Conservation (phyloP, 23 red algal genomes). For the Chondrus crispus region DNA sequence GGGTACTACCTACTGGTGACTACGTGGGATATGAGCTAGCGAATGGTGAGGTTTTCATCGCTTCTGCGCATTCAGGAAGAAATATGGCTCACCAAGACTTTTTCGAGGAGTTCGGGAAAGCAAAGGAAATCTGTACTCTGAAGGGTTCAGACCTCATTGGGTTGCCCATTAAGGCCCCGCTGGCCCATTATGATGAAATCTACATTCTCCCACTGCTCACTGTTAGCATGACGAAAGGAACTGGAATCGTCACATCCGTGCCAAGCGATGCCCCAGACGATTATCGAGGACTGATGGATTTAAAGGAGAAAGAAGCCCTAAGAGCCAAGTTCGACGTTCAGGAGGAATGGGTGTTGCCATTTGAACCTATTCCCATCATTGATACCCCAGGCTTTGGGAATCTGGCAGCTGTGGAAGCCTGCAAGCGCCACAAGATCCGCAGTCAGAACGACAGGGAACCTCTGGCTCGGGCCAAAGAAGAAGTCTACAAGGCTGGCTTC, state of each 20-base stretch:
- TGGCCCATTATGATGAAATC: constrained; percentile 57
- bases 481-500: constrained; percentile 97
- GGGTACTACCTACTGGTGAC: constrained; percentile 85
- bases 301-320: constrained; percentile 91
- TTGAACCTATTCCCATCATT: constrained; percentile 92
- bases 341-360: constrained; percentile 90
- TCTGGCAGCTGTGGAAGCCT: constrained; percentile 87
- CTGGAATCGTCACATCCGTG: constrained; percentile 95
- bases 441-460: constrained; percentile 95
- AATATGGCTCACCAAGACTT: constrained; percentile 96
- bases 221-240: constrained; percentile 89
- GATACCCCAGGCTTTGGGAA: constrained; percentile 87
- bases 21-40: constrained; percentile 78
- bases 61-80: constrained; percentile 68
- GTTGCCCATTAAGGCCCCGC: constrained; percentile 72
- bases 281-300: constrained; percentile 91
- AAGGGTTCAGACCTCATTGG: constrained; percentile 81
- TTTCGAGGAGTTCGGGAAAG: constrained; percentile 65
- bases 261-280: constrained; percentile 98
- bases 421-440: constrained; percentile 75
- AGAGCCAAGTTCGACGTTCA: constrained; percentile 85
- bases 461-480: constrained; percentile 92
- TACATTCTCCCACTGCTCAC: constrained; percentile 92
- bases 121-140: constrained; percentile 37
- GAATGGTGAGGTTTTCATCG: constrained; percentile 73